Evolutionary conservation across 805 yeast species (phyloP), one percentile per base, ranked within the genome.

Genomic region (Vanderwaltozyma verrucispora): DNA sequence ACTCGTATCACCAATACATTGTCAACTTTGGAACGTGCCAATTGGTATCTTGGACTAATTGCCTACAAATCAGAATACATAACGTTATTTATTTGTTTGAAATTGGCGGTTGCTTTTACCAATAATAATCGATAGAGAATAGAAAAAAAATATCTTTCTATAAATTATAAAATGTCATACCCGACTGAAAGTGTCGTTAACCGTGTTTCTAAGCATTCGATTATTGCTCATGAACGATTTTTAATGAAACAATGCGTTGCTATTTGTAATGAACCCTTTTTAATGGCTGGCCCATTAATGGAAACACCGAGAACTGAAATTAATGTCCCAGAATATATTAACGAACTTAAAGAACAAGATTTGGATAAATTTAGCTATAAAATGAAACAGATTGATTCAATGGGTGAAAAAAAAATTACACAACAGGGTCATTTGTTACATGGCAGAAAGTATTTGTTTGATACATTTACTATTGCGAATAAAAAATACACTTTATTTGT

Each of bases 401-500:
- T 46, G 16, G 77, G 77, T n/a, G 76, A 72, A 36, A 39, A 47
- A 17, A 71, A 72, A 39, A 52, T 72, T 4, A 53, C 63, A 6
- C 45, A 45, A 11, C 54, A 58, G 36, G 76, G 76, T 0, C 46
- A 47, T 32, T 43, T 69, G 12, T 18, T 28, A 4, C 68, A 62
- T 18, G 69, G 62, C 7, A 54, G 73, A 28, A 54, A 56, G 32
- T 71, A 53, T 40, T 32, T 63, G 13, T 58, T 69, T 33, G 49
- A 59, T 12, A 62, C 68, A 1, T 70, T 71, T 43, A 59, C 55
- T 5, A 42, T 68, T 11, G 54, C 55, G 0, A 19, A 19, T 27
- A 53, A 54, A 21, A 67, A 66, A 13, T 43, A 51, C 29, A 57
- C 51, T 33, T 48, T 61, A 27, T 70, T 57, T 42, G 67, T 63